Percentiles rank a stretch among this genome's conserved stretches.
Conservation (phyloP, 192 early-diverging fungal species). For the Globomyces pollinis-pini region DNA sequence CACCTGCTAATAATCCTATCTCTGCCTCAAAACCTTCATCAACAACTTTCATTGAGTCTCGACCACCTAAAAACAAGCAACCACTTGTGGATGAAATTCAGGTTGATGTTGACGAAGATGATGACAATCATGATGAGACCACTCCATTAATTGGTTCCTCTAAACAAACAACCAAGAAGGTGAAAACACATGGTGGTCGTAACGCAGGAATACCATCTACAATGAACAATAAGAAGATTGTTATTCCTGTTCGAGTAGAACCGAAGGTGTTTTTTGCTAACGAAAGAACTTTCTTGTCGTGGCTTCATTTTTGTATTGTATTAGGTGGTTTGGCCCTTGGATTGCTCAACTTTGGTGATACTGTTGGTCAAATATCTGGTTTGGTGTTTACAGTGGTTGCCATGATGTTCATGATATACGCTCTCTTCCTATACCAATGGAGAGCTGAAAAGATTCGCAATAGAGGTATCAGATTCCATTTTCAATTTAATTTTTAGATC, state of each 20-base stretch:
- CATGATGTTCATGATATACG: constrained; percentile 61
- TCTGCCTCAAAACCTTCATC: neutral
- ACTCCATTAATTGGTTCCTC: constrained; percentile 11
- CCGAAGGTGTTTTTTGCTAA: constrained; percentile 85
- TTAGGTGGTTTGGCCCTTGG: constrained; percentile 61
- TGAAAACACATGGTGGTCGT: neutral
- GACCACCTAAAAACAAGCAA: neutral
- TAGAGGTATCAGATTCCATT: constrained; percentile 41
- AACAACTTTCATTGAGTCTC: constrained; percentile 1
- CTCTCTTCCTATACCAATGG: constrained; percentile 62
- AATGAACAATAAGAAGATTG: constrained; percentile 30
- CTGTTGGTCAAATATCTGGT: constrained; percentile 58
- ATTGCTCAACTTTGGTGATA: constrained; percentile 69
- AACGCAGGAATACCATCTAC: neutral
- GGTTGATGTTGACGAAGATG: constrained; percentile 6
- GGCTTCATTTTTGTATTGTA: constrained; percentile 68
- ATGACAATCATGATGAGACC: constrained; percentile 14
- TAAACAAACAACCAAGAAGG: neutral
- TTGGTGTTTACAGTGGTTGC: constrained; percentile 65
- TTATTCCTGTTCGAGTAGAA: constrained; percentile 59
- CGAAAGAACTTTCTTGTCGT: constrained; percentile 75
- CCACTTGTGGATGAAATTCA: constrained; percentile 7
- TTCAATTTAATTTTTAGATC: constrained; percentile 11
- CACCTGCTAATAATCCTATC: constrained; percentile 13
- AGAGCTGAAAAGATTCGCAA: constrained; percentile 58